Evolutionary conservation across 495 filamentous ascomycete species (phyloP), one percentile per base, ranked within the genome.

Genomic region (Aspergillus asperescens): DNA sequence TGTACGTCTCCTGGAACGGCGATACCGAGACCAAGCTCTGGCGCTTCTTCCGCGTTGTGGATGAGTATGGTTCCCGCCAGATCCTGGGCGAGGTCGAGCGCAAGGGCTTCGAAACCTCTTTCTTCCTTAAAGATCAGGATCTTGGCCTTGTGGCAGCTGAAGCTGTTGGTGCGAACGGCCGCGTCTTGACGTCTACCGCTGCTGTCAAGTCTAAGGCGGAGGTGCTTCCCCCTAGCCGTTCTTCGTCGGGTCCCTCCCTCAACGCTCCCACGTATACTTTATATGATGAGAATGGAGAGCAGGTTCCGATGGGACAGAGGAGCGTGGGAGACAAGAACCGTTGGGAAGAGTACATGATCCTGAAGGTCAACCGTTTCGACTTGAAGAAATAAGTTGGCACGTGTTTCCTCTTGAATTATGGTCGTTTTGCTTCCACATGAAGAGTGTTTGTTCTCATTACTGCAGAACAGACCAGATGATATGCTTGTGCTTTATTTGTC

Each of bases 1-100:
- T 70, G 1, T 75, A 70, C 58, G 69, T 75, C 9, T 71, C 67
- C 3, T 73, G 70, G 70, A 74, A 75, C 37, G 72, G 72, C 4
- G 70, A 71, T 38, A 74, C 70, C 5, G 66, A 73, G 53, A 72
- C 66, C 1, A 55, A 52, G 24, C 28, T 51, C 16, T 75, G 70
- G 72, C 48, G 63, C 9, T 74, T 74, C 58, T 73, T 66, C 55
- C 56, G 60, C 1, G 54, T 70, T 6, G 59, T 61, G 0, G 70
- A 67, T 48, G 56, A 57, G 7, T 65, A 59, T 48, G 68, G 65
- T 7, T 68, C 66, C 2, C 61, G 66, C 20, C 50, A 61, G 9
- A 71, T 59, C 50, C 45, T 74, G 42, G 73, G 70, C 12, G 66
- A 76, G 31, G 47, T 40, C 1, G 38, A 59, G 25, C 64, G 71